Base-by-base conservation (phyloP, 2,329 filamentous ascomycete genomes). In the Incumbomyces lentus region DNA sequence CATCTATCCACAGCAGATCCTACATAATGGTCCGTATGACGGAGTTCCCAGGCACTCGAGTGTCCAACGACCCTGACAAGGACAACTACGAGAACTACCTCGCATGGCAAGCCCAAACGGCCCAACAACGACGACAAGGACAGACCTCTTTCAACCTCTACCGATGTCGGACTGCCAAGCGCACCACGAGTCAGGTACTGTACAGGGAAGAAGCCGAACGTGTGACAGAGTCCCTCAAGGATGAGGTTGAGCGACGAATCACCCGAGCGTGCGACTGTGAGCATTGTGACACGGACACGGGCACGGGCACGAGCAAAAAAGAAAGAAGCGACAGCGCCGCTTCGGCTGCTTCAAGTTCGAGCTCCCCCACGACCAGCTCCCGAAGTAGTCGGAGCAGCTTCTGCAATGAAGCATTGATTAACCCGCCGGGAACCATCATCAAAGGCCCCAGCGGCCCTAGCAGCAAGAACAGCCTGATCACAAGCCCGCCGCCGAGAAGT, bases 61-160 rank as follows among this genome's bases (percentile, higher is more conserved):
- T 19, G 10, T 10, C n/a, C 30, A 3, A 31, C 13, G 42, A 45
- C 22, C 16, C 19, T 16, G 37, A 46, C 17, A 31, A 33, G 13
- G 29, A n/a, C 30, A 46, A 46, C 44, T 32, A 46, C 17, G 35
- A 34, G 17, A 46, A 46, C 44, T 46, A 46, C 29, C 36, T 46
- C 32, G 37, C 44, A 17, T 46, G 44, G 44, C 32, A 46, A 33
- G 37, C 36, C 11, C 26, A 33, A 18, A 17, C 19, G 16, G 44
- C 44, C 22, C 8, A 40, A 40, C 44, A 37, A n/a, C 35, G 30
- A 19, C 34, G 44, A 16, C 2, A 32, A 34, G 19, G 29, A 11
- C 26, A 12, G 18, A 46, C 44, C 6, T 29, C 30, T 14, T 46
- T 46, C 35, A 40, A 46, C 36, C 30, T 40, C 14, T 46, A n/a